Base-by-base conservation (phyloP, 768 basidiomycete genomes). In the Kwoniella mangroviensis region DNA sequence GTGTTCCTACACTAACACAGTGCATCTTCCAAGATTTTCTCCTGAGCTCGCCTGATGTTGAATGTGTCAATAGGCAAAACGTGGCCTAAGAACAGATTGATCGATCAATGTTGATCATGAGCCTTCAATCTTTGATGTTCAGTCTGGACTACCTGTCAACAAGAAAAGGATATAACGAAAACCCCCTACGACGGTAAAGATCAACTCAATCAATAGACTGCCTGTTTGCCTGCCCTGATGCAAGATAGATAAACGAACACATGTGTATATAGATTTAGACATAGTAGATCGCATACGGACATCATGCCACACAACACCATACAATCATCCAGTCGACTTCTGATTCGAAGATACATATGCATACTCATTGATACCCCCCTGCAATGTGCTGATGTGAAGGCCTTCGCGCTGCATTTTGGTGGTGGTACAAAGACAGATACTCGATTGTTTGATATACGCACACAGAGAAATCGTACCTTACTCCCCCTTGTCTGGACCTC, bases 81-180 rank as follows among this genome's bases (percentile, higher is more conserved):
- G 2, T 89, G 87, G 77, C 92, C 92, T 4, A 91, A 88, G 84
- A 92, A 86, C 83, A 85, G 74, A 13, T 87, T 89, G 75, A 79
- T 90, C n/a, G 87, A 85, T 40, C 68, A 45, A 21, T 82, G 81
- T 65, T 65, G 40, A 49, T 51, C 15, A 13, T 49, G 13, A 49
- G 4, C 6, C 34, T 34, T 34, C 34, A 7, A 34, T 34, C 4
- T 34, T 34, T 7, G 0, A 34, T 7, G 6, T 7, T 34, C 4
- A 7, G 34, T 34, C 34, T n/a, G n/a, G n/a, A n/a, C 6, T 34
- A 34, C 34, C 34, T 34, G 6, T 0, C 0, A 34, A 7, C 34
- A 34, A 1, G 9, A 34, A 7, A 34, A 34, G 34, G 0, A 34
- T 0, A 34, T 1, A 34, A 34, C 34, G 34, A 34, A 34, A 34